Evolutionary conservation across 2,329 filamentous ascomycete species (phyloP).

Genomic region (Botrytis byssoidea): DNA sequence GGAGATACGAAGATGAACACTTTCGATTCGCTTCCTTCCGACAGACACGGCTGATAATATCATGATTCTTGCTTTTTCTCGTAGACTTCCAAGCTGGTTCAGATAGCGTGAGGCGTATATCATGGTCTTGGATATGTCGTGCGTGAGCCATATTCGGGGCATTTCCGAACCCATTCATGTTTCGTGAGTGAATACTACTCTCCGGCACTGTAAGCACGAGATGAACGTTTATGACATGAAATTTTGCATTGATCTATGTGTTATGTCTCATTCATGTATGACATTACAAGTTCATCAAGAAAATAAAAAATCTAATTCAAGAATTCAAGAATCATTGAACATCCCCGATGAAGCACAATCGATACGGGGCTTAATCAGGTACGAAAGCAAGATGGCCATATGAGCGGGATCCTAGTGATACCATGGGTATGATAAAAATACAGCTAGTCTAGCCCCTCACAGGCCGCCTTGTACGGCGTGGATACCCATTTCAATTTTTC

Average conservation of each 20-base stretch:
- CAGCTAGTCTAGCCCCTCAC: background rate
- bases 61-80: background rate
- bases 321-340: background rate
- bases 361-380: conserved; percentile 8
- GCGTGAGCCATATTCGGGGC: conserved; percentile 5
- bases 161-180: conserved; percentile 6
- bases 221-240: background rate
- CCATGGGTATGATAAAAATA: background rate
- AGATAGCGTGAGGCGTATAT: background rate
- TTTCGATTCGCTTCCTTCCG: background rate
- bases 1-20: background rate
- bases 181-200: background rate
- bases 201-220: background rate
- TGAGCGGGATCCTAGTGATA: background rate
- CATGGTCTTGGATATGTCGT: conserved; percentile 12
- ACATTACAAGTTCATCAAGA: too few species aligned
- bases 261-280: background rate
- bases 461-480: background rate
- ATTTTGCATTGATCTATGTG: background rate
- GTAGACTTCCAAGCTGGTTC: background rate
- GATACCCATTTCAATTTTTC: background rate
- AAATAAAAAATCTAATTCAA: background rate
- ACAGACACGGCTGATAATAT: conserved; percentile 6
- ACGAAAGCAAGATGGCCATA: background rate
- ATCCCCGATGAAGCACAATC: background rate